Conservation (phyloP, 1,139 yeast genomes). For the Suhomyces bokatorum region DNA sequence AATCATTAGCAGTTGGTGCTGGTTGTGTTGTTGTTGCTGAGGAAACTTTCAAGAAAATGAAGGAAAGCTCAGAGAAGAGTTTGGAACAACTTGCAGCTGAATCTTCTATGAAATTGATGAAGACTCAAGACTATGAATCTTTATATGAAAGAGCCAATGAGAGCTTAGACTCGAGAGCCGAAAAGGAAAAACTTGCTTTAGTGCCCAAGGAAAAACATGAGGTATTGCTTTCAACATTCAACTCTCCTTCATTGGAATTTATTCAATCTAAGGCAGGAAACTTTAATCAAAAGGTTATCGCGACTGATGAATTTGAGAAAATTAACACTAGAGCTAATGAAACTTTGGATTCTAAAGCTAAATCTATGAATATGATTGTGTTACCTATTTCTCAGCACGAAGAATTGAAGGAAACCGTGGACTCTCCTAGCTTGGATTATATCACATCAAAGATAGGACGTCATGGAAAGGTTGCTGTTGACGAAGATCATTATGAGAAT, state of each 20-base stretch:
- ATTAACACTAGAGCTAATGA: slow-evolving; percentile 16
- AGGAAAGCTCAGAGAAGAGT: slow-evolving; percentile 13
- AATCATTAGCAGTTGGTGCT: slow-evolving; percentile 12
- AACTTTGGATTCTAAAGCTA: slow-evolving; percentile 19
- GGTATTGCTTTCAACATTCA: slow-evolving; percentile 4
- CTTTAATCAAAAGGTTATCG: slow-evolving; percentile 18
- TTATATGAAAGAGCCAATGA: slow-evolving; percentile 15
- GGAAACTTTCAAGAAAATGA: slow-evolving; percentile 15
- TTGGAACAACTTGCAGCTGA: slow-evolving; percentile 18
- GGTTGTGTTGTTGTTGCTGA: slow-evolving; percentile 18
- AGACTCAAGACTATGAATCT: slow-evolving; percentile 15
- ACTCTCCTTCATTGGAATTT: slow-evolving; percentile 19
- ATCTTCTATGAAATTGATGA: slow-evolving; percentile 17
- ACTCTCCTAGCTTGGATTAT: slow-evolving; percentile 24
- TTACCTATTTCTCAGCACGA: slow-evolving; percentile 18
- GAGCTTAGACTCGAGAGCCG: slow-evolving; percentile 25
- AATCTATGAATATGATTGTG: slow-evolving; percentile 12
- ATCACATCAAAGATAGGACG: slow-evolving; percentile 20
- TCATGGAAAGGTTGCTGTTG: slow-evolving; percentile 19
- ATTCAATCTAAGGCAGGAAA: slow-evolving; percentile 14
- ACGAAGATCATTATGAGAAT: slow-evolving; percentile 1
- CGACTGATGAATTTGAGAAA: slow-evolving; percentile 12
- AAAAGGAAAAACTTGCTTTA: slow-evolving; percentile 15
- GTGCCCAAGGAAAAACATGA: slow-evolving; percentile 10
- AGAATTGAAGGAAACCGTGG: slow-evolving; percentile 10